phyloP scores from a whole-genome alignment of 2,329 filamentous ascomycete genomes.

The Fragosphaeria purpurea region DNA sequence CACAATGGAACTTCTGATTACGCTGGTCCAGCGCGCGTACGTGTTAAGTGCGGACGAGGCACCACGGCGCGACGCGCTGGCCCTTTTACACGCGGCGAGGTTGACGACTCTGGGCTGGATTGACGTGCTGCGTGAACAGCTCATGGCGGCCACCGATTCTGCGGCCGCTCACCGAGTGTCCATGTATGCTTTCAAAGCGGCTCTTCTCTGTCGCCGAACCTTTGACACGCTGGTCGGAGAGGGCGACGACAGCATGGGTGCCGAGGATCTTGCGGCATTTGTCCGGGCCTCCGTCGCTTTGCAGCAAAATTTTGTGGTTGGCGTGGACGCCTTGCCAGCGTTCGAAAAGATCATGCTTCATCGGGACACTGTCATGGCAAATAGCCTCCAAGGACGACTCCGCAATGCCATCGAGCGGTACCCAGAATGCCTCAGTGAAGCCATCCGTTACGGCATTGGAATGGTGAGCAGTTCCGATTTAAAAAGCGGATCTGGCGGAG shows the following conservation, averaged over 20 bases:
- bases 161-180: conserved; percentile 28
- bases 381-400: background rate
- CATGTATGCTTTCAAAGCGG: conserved; percentile 40
- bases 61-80: conserved; percentile 11
- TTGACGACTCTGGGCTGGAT: conserved; percentile 41
- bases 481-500: no score
- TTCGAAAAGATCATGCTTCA: background rate
- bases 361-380: background rate
- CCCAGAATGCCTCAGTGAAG: background rate
- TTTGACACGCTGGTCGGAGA: conserved; percentile 14
- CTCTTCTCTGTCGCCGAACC: conserved; percentile 42
- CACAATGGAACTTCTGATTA: conserved; percentile 48
- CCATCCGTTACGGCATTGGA: conserved; percentile 1
- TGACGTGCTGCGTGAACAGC: conserved; percentile 32
- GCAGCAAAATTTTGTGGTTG: conserved; percentile 7
- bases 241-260: background rate
- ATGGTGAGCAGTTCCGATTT: background rate
- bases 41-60: conserved; percentile 11
- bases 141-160: conserved; percentile 26
- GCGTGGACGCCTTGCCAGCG: background rate
- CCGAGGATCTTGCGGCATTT: background rate
- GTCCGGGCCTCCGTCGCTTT: conserved; percentile 4
- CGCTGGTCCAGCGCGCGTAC: conserved; percentile 33
- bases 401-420: background rate
- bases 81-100: conserved; percentile 32